These are phyloP conservation scores for Russula vinacea DNA, from an alignment of 768 basidiomycete genomes.

Conservation along the genomic window DNA sequence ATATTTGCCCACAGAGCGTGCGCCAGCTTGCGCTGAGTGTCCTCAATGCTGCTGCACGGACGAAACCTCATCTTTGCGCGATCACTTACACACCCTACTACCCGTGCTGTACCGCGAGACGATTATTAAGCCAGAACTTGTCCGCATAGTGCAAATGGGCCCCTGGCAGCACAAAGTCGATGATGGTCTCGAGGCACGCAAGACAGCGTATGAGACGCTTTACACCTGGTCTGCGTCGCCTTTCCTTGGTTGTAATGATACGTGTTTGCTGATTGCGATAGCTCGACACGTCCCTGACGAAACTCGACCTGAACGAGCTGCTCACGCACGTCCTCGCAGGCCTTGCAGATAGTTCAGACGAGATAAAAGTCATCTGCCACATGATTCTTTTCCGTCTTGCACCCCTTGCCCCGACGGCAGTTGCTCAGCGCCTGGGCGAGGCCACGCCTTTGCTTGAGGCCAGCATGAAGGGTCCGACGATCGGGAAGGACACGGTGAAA, in stretches of 20 bases:
- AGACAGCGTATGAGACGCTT: conserved; percentile 97
- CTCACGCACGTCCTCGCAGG: conserved; percentile 77
- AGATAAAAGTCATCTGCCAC: conserved; percentile 95
- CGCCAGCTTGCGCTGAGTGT: conserved; percentile 86
- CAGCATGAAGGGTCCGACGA: conserved; percentile 83
- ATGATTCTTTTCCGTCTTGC: conserved; percentile 93
- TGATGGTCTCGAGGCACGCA: conserved; percentile 92
- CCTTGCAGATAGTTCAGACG: conserved; percentile 85
- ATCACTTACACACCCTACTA: conserved; percentile 71
- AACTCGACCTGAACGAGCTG: conserved; percentile 85
- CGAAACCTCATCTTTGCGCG: conserved; percentile 89
- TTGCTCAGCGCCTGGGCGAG: conserved; percentile 80
- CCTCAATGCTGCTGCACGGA: conserved; percentile 90
- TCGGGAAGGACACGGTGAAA: conserved; percentile 95
- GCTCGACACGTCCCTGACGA: conserved; percentile 88
- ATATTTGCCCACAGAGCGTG: conserved; percentile 61
- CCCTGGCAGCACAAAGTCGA: conserved; percentile 97
- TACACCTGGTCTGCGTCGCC: conserved; percentile 75
- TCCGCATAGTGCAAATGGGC: conserved; percentile 93
- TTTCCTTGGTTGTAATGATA: neutral
- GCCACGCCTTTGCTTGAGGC: conserved; percentile 79
- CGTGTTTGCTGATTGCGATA: conserved; percentile 34
- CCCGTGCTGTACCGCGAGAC: conserved; percentile 88
- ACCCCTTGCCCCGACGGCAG: conserved; percentile 77
- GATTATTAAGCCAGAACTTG: conserved; percentile 67